Conservation (phyloP, 352 stramenopile species). For the Pythium dissotocum region DNA sequence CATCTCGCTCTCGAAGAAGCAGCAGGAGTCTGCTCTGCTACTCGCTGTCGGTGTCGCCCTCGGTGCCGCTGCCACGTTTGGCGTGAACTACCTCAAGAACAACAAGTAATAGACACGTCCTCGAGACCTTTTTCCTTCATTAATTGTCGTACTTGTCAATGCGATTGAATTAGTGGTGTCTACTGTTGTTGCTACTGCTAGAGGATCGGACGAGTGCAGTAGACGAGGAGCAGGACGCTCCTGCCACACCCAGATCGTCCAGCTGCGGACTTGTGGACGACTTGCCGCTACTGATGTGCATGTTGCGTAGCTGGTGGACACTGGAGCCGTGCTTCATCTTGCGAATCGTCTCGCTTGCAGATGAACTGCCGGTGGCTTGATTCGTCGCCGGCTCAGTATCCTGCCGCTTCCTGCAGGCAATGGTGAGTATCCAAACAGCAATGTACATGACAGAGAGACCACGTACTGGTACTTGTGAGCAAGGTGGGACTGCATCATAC, state of each 20-base stretch:
- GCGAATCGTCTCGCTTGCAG: conserved; percentile 36
- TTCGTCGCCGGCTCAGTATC: conserved; percentile 27
- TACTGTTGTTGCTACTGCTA: conserved; percentile 27
- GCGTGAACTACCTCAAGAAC: conserved; percentile 44
- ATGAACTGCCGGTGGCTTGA: not conserved
- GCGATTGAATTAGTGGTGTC: conserved; percentile 28
- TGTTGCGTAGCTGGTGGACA: conserved; percentile 49
- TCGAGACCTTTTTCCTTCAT: conserved; percentile 8
- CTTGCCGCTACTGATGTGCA: conserved; percentile 30
- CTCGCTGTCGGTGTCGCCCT: conserved; percentile 38
- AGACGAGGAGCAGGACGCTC: conserved; percentile 32
- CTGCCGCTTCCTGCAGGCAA: conserved; percentile 36
- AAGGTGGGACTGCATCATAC: conserved; percentile 80
- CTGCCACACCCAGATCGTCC: conserved; percentile 38
- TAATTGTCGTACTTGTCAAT: not conserved
- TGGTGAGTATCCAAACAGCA: not conserved
- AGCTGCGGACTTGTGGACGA: conserved; percentile 23
- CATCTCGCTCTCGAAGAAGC: not conserved
- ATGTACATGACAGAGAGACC: not conserved
- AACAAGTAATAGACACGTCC: conserved; percentile 32
- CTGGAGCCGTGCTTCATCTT: conserved; percentile 45
- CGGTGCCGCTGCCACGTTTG: conserved; percentile 42
- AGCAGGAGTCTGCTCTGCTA: conserved; percentile 24
- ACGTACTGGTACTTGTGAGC: conserved; percentile 71
- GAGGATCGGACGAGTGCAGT: conserved; percentile 35